phyloP scores from a whole-genome alignment of 257 asterid species.

The Solanum ossicruentum region DNA sequence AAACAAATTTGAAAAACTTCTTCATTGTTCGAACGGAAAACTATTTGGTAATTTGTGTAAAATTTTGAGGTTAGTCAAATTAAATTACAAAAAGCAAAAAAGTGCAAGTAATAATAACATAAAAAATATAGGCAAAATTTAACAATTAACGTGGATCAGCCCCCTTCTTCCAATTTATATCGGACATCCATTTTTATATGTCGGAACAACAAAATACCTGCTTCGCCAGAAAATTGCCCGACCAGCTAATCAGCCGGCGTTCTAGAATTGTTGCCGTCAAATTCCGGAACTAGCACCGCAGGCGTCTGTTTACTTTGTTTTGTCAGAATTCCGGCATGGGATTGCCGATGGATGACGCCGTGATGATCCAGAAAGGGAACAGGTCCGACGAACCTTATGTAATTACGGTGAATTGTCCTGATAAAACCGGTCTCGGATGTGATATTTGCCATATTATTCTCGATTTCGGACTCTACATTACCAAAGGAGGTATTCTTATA shows the following conservation, averaged over 20 bases:
- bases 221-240: background rate
- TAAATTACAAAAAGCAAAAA: too few species aligned
- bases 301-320: background rate
- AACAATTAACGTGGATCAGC: background rate
- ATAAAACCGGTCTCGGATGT: conserved; percentile 55
- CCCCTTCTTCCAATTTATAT: background rate
- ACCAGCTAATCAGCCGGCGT: background rate
- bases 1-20: too few species aligned
- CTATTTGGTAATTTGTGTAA: too few species aligned
- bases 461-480: conserved; percentile 52
- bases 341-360: conserved; percentile 43
- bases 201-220: background rate
- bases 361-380: conserved; percentile 54
- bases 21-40: too few species aligned
- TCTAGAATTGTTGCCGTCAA: background rate
- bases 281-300: background rate
- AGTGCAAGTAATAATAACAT: background rate
- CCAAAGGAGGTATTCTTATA: conserved; percentile 38
- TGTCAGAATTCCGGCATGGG: conserved; percentile 13
- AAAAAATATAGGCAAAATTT: too few species aligned
- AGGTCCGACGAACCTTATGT: conserved; percentile 48
- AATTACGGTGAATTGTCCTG: conserved; percentile 60
- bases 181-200: background rate
- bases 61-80: too few species aligned
- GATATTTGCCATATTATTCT: conserved; percentile 56